A percentile compares a stretch with the other conserved stretches of the same genome.
Evolutionary conservation across 1,284 basidiomycete species (phyloP).

Genomic region (Chondrostereum purpureum): DNA sequence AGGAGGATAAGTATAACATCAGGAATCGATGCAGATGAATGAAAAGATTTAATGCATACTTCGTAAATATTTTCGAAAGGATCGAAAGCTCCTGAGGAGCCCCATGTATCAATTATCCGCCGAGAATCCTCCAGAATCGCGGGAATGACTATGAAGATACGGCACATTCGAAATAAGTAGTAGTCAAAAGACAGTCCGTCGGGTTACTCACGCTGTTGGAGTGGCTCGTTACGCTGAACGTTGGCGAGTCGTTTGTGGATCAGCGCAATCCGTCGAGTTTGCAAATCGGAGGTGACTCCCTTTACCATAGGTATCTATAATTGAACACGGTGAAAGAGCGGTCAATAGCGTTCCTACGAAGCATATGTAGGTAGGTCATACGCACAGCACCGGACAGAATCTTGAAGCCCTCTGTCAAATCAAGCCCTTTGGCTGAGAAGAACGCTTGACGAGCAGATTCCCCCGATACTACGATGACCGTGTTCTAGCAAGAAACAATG

Average conservation of each 20-base stretch:
- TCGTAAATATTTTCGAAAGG: conserved; percentile 67
- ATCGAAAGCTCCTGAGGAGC: conserved; percentile 51
- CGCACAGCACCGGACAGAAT: conserved; percentile 68
- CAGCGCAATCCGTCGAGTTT: conserved; percentile 47
- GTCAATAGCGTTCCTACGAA: conserved; percentile 6
- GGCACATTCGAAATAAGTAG: conserved; percentile 14
- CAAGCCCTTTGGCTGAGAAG: conserved; percentile 59
- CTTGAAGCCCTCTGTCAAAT: conserved; percentile 70
- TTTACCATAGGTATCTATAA: conserved; percentile 72
- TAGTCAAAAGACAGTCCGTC: no score
- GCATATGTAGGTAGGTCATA: conserved; percentile 15
- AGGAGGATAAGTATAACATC: conserved; percentile 5
- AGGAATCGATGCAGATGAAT: conserved; percentile 3
- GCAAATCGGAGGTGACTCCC: conserved; percentile 64
- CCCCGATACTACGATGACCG: conserved; percentile 65
- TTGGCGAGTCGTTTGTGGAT: conserved; percentile 64
- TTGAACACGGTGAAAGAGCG: conserved; percentile 9
- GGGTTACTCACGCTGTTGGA: conserved; percentile 46
- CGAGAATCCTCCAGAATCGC: conserved; percentile 56
- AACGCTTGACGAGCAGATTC: conserved; percentile 62
- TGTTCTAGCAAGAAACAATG: conserved; percentile 37
- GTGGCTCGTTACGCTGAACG: conserved; percentile 52
- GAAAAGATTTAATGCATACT: conserved; percentile 33
- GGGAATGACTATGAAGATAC: conserved; percentile 43
- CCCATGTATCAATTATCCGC: conserved; percentile 54